Conservation (phyloP, 139 green algal genomes). For the Desmodesmus armatus region DNA sequence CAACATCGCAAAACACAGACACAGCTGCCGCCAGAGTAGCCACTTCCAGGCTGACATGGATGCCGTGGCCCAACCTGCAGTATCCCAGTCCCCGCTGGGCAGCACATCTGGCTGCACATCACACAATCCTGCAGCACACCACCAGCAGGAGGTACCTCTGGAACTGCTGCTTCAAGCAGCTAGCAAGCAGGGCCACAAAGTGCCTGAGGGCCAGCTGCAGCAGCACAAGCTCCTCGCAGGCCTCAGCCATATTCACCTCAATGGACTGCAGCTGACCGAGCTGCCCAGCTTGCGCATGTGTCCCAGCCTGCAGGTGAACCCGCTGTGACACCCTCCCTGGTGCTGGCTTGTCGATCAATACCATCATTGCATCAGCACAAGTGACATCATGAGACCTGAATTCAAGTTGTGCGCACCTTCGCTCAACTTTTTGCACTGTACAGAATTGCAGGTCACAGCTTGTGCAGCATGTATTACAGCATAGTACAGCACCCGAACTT, state of each 20-base stretch:
- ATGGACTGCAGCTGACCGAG: constrained; percentile 36
- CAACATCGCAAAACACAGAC: not conserved
- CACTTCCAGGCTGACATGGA: too few relatives aligned
- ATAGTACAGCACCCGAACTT: not conserved
- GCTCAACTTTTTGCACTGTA: not conserved
- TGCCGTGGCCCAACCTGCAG: too few relatives aligned
- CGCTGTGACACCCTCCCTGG: too few relatives aligned
- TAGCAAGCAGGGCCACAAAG: not conserved
- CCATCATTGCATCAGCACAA: too few relatives aligned
- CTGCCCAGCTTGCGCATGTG: constrained; percentile 40
- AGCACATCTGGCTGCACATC: too few relatives aligned
- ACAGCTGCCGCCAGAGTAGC: not conserved
- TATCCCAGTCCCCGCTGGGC: too few relatives aligned
- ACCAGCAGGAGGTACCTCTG: not conserved
- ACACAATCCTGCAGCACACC: too few relatives aligned
- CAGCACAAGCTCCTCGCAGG: constrained; percentile 41
- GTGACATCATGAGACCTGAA: not conserved
- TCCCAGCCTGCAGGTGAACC: constrained; percentile 33
- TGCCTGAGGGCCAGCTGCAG: constrained; percentile 4
- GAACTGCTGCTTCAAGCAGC: constrained; percentile 26
- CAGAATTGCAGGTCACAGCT: not conserved
- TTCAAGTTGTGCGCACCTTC: not conserved
- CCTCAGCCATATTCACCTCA: constrained; percentile 57
- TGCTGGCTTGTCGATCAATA: too few relatives aligned
- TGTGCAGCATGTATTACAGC: not conserved